Evolutionary conservation across 2,329 filamentous ascomycete species (phyloP).

Genomic region (Plectosphaerella sp.): DNA sequence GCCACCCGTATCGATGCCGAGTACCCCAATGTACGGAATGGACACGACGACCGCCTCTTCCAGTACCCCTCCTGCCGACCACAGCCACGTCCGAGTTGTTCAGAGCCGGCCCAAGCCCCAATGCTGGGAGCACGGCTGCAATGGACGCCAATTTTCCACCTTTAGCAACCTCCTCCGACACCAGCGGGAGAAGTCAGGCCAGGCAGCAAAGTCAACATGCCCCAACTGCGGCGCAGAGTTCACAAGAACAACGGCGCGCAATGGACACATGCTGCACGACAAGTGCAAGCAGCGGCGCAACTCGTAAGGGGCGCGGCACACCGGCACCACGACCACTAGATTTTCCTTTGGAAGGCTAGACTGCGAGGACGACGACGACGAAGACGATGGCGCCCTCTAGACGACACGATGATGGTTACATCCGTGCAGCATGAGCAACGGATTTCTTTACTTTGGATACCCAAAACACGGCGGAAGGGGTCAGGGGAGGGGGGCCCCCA

Average conservation of each 20-base stretch:
- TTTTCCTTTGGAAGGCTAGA: background rate
- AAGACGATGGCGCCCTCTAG: background rate
- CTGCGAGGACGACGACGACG: background rate
- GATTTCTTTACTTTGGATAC: too few relatives aligned
- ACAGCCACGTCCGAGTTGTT: conserved; percentile 59
- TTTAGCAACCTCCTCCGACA: conserved; percentile 93
- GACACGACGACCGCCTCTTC: conserved; percentile 30
- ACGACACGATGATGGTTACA: too few relatives aligned
- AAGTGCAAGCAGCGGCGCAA: conserved; percentile 78
- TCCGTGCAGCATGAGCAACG: background rate
- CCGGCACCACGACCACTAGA: background rate
- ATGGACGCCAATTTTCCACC: conserved; percentile 90
- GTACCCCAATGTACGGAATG: conserved; percentile 36
- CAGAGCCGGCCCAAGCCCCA: conserved; percentile 85
- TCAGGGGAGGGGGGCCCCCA: too few relatives aligned
- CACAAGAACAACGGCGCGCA: conserved; percentile 80
- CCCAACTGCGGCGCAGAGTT: conserved; percentile 92
- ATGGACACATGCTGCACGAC: conserved; percentile 80
- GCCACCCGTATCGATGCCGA: conserved; percentile 33
- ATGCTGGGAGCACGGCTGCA: conserved; percentile 97
- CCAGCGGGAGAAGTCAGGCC: conserved; percentile 90
- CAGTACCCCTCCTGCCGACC: conserved; percentile 17
- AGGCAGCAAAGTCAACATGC: conserved; percentile 82
- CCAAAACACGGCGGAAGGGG: background rate
- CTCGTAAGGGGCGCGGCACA: conserved; percentile 1